Evolutionary conservation across 169 alveolate genomes (phyloP).

Genomic region (Cryptosporidium sp.): DNA sequence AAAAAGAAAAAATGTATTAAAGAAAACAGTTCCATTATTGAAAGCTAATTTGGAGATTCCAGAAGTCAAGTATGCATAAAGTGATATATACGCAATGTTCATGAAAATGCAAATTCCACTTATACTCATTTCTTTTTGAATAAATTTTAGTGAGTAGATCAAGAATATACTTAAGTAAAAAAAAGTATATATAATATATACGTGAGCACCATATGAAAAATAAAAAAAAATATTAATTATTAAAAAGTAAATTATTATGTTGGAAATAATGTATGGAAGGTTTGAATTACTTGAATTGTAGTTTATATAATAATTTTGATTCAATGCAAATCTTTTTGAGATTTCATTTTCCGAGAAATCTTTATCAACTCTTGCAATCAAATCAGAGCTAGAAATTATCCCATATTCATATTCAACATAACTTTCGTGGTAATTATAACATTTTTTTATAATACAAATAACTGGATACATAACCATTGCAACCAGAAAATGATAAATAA

Average conservation of each 20-base stretch:
- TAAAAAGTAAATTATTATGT: conserved; percentile 44
- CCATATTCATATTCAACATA: not conserved
- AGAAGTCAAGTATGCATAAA: conserved; percentile 3
- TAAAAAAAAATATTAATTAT: conserved; percentile 47
- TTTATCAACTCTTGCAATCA: not conserved
- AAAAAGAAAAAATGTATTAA: conserved; percentile 31
- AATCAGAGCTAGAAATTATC: conserved; percentile 4
- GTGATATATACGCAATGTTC: conserved; percentile 1
- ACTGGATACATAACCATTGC: conserved; percentile 53
- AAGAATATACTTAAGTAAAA: conserved; percentile 43
- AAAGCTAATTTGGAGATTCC: not conserved
- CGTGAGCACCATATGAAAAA: conserved; percentile 10
- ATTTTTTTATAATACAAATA: conserved; percentile 13
- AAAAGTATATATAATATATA: conserved; percentile 25
- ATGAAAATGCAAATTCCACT: conserved; percentile 12
- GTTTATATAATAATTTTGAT: not conserved
- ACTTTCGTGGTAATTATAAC: not conserved
- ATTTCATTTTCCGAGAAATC: not conserved
- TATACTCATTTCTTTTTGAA: conserved; percentile 30
- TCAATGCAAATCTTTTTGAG: not conserved
- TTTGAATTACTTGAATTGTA: not conserved
- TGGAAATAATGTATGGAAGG: conserved; percentile 37
- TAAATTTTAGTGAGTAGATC: conserved; percentile 18
- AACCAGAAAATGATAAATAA: conserved; percentile 23
- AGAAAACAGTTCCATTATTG: not conserved